Evolutionary conservation across 2,329 filamentous ascomycete genomes (phyloP).

Genomic region (Aspergillus versicolor): DNA sequence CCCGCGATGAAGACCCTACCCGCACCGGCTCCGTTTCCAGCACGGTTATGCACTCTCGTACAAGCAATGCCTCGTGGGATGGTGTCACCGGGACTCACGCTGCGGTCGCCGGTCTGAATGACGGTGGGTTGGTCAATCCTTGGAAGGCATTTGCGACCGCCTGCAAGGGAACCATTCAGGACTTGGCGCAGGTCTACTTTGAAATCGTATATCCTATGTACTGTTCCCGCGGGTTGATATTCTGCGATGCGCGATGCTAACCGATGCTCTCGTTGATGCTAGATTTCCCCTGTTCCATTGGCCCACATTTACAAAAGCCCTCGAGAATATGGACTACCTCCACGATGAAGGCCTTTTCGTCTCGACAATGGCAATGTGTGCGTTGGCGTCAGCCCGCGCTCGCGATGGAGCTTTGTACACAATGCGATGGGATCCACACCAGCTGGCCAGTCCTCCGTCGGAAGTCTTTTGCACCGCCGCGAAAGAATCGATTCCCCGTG

Average conservation of each 20-base stretch:
- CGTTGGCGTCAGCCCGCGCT: constrained; percentile 1
- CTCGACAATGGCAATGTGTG: constrained; percentile 7
- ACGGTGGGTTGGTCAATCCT: neutral
- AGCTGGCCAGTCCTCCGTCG: neutral
- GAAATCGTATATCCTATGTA: constrained; percentile 8
- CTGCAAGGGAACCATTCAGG: neutral
- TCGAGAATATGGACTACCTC: constrained; percentile 3
- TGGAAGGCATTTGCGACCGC: constrained; percentile 3
- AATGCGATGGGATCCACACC: neutral
- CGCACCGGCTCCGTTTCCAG: neutral
- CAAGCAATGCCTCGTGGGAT: neutral
- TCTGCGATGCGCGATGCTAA: too few relatives aligned
- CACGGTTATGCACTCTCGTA: neutral
- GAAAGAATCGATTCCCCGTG: constrained; percentile 3
- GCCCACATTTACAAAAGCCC: neutral
- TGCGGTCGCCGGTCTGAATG: neutral
- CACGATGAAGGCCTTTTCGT: neutral
- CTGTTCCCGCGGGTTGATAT: neutral
- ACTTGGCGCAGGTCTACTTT: constrained; percentile 1
- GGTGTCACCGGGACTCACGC: neutral
- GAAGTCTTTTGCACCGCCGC: constrained; percentile 1
- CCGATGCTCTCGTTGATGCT: too few relatives aligned
- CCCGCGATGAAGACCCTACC: neutral
- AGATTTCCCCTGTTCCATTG: constrained; percentile 4
- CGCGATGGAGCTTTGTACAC: constrained; percentile 3